phyloP scores from a whole-genome alignment of 306 rosid species.

The Medicago truncatula region MtrunA17r5.0-ANR NC_053045.1:13839501-13840000 shows the following conservation, averaged over 20 bases:
- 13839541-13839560: neutral
- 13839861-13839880: neutral
- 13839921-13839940: neutral
- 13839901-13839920: too few relatives aligned
- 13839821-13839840: constrained; percentile 7
- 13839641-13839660: neutral
- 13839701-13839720: constrained; percentile 11
- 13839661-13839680: neutral
- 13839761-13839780: constrained; percentile 8
- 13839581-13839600: too few relatives aligned
- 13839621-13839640: neutral
- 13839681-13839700: constrained; percentile 2
- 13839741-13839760: constrained; percentile 8
- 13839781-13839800: neutral
- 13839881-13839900: neutral
- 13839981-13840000: neutral
- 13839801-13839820: neutral
- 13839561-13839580: too few relatives aligned
- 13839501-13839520: neutral
- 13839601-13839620: neutral
- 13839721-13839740: constrained; percentile 6
- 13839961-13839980: neutral
- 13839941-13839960: constrained; percentile 2
- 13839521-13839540: neutral
- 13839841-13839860: neutral